Conservation (phyloP, 208 protist genomes). For the Spongospora subterranea region DNA sequence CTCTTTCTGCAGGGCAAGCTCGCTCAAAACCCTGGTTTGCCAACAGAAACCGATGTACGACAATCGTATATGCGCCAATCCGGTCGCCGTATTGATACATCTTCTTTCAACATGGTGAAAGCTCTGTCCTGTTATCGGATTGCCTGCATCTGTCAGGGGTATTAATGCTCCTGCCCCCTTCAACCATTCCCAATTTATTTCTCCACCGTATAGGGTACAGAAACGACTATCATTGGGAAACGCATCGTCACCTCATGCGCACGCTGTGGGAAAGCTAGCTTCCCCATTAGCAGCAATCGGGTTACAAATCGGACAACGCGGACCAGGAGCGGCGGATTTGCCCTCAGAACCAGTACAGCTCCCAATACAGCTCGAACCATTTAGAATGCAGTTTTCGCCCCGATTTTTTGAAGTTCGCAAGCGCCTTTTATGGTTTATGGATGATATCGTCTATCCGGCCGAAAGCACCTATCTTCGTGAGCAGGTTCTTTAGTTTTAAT, state of each 20-base stretch:
- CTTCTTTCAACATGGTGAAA: not conserved
- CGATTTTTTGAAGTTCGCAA: constrained; percentile 37
- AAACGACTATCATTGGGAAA: constrained; percentile 73
- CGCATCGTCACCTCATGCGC: constrained; percentile 62
- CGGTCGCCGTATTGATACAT: not conserved
- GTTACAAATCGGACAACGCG: not conserved
- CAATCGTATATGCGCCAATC: not conserved
- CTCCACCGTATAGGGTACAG: constrained; percentile 70
- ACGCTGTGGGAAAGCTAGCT: constrained; percentile 44
- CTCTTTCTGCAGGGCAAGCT: not conserved
- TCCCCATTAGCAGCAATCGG: constrained; percentile 33
- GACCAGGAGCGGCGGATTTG: too few relatives aligned
- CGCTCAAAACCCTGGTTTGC: not conserved
- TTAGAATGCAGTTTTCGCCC: not conserved
- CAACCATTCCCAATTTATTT: not conserved
- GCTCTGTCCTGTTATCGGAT: constrained; percentile 5
- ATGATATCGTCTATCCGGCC: constrained; percentile 74
- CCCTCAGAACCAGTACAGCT: too few relatives aligned
- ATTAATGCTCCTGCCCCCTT: not conserved
- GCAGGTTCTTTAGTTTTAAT: not conserved
- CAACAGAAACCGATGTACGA: constrained; percentile 3
- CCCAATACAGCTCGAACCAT: constrained; percentile 34
- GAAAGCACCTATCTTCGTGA: constrained; percentile 70
- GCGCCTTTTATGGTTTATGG: constrained; percentile 72
- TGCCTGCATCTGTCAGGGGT: constrained; percentile 34